A percentile compares a stretch with the other conserved stretches of the same genome.
phyloP scores from a whole-genome alignment of 306 rosid species.

The Pterocarpus santalinus region DNA sequence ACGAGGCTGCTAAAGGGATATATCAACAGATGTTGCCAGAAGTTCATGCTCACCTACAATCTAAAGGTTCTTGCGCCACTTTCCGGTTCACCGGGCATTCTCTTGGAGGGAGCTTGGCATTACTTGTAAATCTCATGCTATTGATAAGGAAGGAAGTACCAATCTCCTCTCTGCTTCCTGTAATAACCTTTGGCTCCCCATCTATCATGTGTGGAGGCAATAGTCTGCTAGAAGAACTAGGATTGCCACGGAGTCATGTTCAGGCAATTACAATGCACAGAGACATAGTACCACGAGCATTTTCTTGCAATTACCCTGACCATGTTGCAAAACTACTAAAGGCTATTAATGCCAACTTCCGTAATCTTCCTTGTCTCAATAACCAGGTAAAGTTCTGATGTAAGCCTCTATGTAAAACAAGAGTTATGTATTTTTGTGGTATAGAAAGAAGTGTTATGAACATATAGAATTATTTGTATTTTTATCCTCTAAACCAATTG shows the following conservation, averaged over 20 bases:
- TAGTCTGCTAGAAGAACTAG: conserved; percentile 72
- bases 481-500: too few species aligned
- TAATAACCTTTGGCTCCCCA: conserved; percentile 93
- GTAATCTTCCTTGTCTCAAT: conserved; percentile 88
- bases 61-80: conserved; percentile 67
- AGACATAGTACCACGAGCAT: conserved; percentile 96
- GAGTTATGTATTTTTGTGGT: too few species aligned
- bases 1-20: conserved; percentile 96
- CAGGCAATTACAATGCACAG: conserved; percentile 89
- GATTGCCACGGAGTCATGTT: conserved; percentile 78
- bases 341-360: conserved; percentile 83
- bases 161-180: conserved; percentile 82
- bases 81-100: conserved; percentile 97
- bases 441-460: too few species aligned
- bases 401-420: too few species aligned
- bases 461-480: too few species aligned
- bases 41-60: conserved; percentile 69
- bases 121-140: conserved; percentile 88
- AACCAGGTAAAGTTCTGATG: conserved; percentile 62
- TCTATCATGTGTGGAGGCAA: conserved; percentile 96
- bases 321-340: conserved; percentile 87
- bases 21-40: conserved; percentile 93
- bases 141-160: conserved; percentile 79
- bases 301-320: conserved; percentile 91
- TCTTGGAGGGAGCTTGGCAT: conserved; percentile 96